A percentile compares a stretch with the other conserved stretches of the same genome.
These are phyloP conservation scores for Brassica rapa DNA, from an alignment of 345 rosid species.

Conservation along the genomic window DNA sequence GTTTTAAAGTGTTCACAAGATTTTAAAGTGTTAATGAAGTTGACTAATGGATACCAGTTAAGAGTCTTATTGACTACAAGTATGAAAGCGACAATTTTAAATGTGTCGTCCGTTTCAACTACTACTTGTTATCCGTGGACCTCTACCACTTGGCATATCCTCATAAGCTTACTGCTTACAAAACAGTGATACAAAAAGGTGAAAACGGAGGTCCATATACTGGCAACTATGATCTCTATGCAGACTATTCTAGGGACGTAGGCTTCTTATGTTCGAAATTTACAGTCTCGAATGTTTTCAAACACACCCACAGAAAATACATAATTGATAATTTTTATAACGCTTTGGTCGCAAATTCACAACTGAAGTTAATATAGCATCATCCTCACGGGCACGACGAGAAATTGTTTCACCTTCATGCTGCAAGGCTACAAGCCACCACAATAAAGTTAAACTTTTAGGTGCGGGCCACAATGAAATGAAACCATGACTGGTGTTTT, in stretches of 20 bases:
- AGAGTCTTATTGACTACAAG: slow-evolving; percentile 18
- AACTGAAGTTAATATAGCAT: not conserved
- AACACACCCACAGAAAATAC: not conserved
- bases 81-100: slow-evolving; percentile 33
- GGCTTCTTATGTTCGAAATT: not conserved
- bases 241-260: not conserved
- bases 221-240: not conserved
- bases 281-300: not conserved
- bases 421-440: slow-evolving; percentile 10
- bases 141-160: not conserved
- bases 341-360: not conserved
- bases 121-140: not conserved
- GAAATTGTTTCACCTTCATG: slow-evolving; percentile 4
- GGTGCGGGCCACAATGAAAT: slow-evolving; percentile 12
- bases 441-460: not conserved
- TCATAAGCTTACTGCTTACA: not conserved
- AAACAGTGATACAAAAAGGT: not conserved
- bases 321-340: not conserved
- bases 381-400: not conserved
- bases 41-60: slow-evolving; percentile 29
- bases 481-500: not conserved
- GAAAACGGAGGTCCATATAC: not conserved
- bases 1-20: not conserved
- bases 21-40: not conserved
- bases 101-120: slow-evolving; percentile 19